Evolutionary conservation across 23 red algal species (phyloP), one percentile per base, ranked within the genome.

Genomic region (Gracilariopsis chorda): DNA sequence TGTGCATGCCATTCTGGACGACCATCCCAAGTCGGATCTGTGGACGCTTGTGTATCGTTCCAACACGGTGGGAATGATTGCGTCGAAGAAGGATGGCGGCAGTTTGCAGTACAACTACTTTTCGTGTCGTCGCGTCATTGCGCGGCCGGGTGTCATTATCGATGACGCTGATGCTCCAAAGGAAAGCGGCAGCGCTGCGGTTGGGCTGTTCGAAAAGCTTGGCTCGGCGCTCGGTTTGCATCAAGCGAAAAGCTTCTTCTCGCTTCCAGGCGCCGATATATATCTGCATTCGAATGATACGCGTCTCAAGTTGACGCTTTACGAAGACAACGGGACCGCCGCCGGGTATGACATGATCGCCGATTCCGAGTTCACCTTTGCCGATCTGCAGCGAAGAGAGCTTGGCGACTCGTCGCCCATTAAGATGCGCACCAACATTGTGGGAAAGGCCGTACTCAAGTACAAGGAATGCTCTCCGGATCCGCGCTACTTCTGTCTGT

Each of bases 101-200:
- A 72, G 62, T 46, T 47, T 86, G 60, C 35, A 86, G 49, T 86
- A 86, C 37, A 86, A 86, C 45, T 86, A 86, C 62, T 86, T 86
- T 57, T 71, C 82, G 40, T 58, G 78, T 44, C 48, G 78, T 2
- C 23, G 78, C 1, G 24, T 82, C n/a, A 32, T 82, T 29, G 78
- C 78, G 19, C 34, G 19, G 9, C 78, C 78, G 34, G 82, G 82
- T 41, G 16, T 86, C n/a, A 51, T 70, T 24, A 46, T 86, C 8
- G 69, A 75, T 9, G 69, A 45, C 13, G 27, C 37, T 7, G 44
- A 75, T 2, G 61, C 69, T 10, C 44, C 35, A 17, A 85, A 64
- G 24, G 81, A 29, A 23, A n/a, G 62, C 21, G 57, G 55, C 17
- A 65, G 33, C 56, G 56, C 56, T 4, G 17, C 48, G 24, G 81